These are phyloP conservation scores for Coprinopsis sp. DNA, from an alignment of 768 basidiomycete genomes.

Conservation along the genomic window DNA sequence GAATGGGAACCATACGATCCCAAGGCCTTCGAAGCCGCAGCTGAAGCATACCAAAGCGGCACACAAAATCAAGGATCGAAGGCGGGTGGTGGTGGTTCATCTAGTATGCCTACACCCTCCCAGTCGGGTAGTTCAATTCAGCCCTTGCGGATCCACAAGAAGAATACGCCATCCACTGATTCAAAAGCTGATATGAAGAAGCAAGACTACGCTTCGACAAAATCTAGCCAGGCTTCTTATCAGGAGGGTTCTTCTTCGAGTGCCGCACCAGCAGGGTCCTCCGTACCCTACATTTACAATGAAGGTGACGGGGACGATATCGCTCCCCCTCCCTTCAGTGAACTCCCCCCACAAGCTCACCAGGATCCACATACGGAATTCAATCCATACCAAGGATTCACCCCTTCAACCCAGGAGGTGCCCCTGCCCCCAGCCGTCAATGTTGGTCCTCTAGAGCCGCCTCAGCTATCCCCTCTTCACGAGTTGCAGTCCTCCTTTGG, in stretches of 20 bases:
- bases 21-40: slow-evolving; percentile 19
- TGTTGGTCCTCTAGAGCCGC: background rate
- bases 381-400: background rate
- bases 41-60: background rate
- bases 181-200: slow-evolving; percentile 5
- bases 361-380: background rate
- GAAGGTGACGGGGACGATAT: slow-evolving; percentile 3
- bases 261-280: background rate
- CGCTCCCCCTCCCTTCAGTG: slow-evolving; percentile 7
- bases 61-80: background rate
- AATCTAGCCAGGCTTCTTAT: slow-evolving; percentile 9
- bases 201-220: no score
- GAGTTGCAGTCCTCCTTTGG: background rate
- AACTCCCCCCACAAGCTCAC: background rate
- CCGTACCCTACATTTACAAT: background rate
- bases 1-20: slow-evolving; percentile 49
- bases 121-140: slow-evolving; percentile 5
- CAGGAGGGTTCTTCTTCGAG: background rate
- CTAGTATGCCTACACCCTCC: slow-evolving; percentile 3
- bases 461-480: no score
- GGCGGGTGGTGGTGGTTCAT: background rate
- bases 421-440: background rate
- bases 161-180: slow-evolving; percentile 11
- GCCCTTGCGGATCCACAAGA: slow-evolving; percentile 25
- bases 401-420: background rate